Evolutionary conservation across 495 filamentous ascomycete genomes (phyloP).

Genomic region (Lepidopterella palustris): DNA sequence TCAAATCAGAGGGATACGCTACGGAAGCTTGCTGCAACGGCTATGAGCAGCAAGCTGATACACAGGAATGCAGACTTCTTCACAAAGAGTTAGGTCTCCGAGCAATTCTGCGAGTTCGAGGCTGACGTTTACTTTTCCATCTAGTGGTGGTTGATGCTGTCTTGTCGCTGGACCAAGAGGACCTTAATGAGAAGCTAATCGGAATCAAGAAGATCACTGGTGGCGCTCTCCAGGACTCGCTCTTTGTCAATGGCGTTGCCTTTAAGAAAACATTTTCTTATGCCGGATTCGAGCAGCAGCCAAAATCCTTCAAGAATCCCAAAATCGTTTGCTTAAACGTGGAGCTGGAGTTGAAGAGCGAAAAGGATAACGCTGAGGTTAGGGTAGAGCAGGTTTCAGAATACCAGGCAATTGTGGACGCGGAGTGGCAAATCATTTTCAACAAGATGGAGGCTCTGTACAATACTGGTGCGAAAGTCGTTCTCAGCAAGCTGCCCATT

Average conservation of each 20-base stretch:
- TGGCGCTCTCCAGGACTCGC: conserved; percentile 90
- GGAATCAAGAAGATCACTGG: conserved; percentile 97
- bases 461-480: conserved; percentile 92
- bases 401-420: conserved; percentile 98
- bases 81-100: conserved; percentile 70
- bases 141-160: conserved; percentile 94
- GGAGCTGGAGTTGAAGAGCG: conserved; percentile 93
- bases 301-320: conserved; percentile 87
- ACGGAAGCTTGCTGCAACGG: conserved; percentile 83
- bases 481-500: conserved; percentile 94
- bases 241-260: conserved; percentile 95
- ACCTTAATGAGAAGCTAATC: conserved; percentile 96
- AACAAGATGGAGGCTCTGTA: conserved; percentile 93
- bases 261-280: conserved; percentile 99
- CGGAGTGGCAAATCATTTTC: conserved; percentile 99
- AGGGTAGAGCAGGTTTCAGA: conserved; percentile 97
- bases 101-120: background rate
- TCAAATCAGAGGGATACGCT: conserved; percentile 85
- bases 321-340: conserved; percentile 96
- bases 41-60: conserved; percentile 99
- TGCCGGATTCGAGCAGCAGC: conserved; percentile 98
- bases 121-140: conserved; percentile 8
- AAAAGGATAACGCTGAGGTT: conserved; percentile 98
- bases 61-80: conserved; percentile 96
- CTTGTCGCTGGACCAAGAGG: conserved; percentile 91